phyloP scores from a whole-genome alignment of 306 rosid species.

The Rosa persica region DNA sequence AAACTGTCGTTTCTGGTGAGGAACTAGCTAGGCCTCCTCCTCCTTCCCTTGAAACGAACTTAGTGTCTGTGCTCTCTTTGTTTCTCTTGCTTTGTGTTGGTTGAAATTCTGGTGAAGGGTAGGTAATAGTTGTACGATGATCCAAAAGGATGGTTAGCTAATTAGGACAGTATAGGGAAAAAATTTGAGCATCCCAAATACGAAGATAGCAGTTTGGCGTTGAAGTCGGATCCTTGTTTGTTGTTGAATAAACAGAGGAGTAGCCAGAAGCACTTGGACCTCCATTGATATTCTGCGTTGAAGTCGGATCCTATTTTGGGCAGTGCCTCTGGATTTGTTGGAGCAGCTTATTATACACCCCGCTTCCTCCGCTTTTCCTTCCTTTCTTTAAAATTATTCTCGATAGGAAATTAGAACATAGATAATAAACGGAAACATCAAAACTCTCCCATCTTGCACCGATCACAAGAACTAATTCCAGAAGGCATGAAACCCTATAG shows the following conservation, averaged over 20 bases:
- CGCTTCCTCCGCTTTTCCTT: constrained; percentile 4
- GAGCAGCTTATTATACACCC: constrained; percentile 5
- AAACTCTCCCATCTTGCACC: too few relatives aligned
- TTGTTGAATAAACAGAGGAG: too few relatives aligned
- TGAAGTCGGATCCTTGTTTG: constrained; percentile 1
- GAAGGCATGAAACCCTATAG: too few relatives aligned
- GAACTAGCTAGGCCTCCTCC: constrained; percentile 24
- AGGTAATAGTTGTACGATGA: background rate
- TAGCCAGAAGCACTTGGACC: too few relatives aligned
- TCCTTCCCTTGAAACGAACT: background rate
- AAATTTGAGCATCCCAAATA: background rate
- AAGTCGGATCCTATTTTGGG: constrained; percentile 6
- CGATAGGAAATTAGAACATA: too few relatives aligned
- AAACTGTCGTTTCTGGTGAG: constrained; percentile 19
- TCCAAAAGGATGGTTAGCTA: background rate
- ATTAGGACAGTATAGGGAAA: background rate
- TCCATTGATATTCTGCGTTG: background rate
- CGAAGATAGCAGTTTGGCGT: background rate
- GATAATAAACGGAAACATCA: too few relatives aligned
- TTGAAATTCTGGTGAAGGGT: background rate
- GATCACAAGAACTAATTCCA: too few relatives aligned
- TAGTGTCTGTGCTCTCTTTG: background rate
- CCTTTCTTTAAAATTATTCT: background rate
- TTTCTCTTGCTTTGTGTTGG: background rate
- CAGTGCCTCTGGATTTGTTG: constrained; percentile 4